Evolutionary conservation across 345 rosid species (phyloP), one percentile per base, ranked within the genome.

Genomic region (Eucalyptus melliodora): DNA sequence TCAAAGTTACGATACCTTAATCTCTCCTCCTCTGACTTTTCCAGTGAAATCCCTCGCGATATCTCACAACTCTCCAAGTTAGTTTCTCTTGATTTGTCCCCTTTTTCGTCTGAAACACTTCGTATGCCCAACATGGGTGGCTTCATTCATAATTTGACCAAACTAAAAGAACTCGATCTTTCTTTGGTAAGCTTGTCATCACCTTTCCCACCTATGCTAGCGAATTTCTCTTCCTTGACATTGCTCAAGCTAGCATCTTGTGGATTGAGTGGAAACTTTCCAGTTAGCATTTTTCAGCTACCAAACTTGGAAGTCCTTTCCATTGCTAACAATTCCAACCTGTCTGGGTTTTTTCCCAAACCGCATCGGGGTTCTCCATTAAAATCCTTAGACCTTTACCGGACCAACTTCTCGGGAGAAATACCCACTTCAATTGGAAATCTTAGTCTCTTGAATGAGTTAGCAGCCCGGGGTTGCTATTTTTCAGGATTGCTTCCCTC

Each of bases 211-310:
- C 30, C 11, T 19, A 56, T 56, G 2, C 31, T 89, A 16, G 67
- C 83, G 1, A 89, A 60, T 47, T 56, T 11, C 13, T 86, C 90
- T 47, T 89, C 88, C 26, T 50, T 89, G 31, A 59, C 31, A 23
- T 89, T 88, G 34, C 90, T 89, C 23, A 7, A 4, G 16, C 88
- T 89, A 40, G 23, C 3, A 6, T 9, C 34, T n/a, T 86, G 88
- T 60, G 47, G 88, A 60, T 86, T 89, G 26, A 34, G 49, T 34
- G 90, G 90, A 14, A 47, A 47, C 31, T 65, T 89, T 80, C 90
- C 88, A 3, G 8, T 59, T 5, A 51, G 60, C 26, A 60, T 86
- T 60, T 89, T 89, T 49, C 40, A 65, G 11, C 3, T n/a, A 6
- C 77, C 77, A n/a, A 65, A 65, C 77, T n/a, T 65, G 77, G 77